phyloP scores from a whole-genome alignment of 768 basidiomycete genomes.

The Zangia roseola region DNA sequence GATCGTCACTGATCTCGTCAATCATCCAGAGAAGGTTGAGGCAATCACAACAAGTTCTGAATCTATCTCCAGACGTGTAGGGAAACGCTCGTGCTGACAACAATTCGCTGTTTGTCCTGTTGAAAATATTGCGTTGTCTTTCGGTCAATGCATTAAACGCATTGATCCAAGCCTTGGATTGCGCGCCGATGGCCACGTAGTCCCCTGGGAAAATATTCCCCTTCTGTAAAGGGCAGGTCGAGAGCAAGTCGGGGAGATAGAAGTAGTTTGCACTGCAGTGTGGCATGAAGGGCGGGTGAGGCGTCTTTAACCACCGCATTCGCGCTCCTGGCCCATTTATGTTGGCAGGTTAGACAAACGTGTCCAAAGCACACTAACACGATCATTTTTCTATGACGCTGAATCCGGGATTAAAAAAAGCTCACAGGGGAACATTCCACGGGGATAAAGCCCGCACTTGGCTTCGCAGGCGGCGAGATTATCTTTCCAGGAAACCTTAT shows the following conservation, averaged over 20 bases:
- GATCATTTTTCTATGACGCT: neutral
- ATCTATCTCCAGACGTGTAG: constrained; percentile 54
- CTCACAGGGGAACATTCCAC: constrained; percentile 1
- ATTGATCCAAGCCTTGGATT: constrained; percentile 62
- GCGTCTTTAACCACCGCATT: neutral
- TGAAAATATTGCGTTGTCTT: constrained; percentile 54
- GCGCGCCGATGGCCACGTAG: constrained; percentile 53
- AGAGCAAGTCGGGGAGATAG: constrained; percentile 56
- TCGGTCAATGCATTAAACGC: constrained; percentile 57
- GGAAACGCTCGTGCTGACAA: constrained; percentile 62
- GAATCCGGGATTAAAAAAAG: constrained; percentile 2
- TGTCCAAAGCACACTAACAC: constrained; percentile 2
- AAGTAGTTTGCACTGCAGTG: constrained; percentile 32
- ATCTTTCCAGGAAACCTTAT: neutral
- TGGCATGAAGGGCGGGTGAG: neutral
- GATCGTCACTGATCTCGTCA: constrained; percentile 70
- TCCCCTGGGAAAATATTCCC: constrained; percentile 52
- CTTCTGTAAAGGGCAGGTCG: constrained; percentile 42
- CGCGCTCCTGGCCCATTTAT: constrained; percentile 5
- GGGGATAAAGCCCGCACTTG: constrained; percentile 3
- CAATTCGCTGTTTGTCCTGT: constrained; percentile 59
- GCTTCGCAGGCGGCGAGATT: neutral
- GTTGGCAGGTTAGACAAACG: constrained; percentile 5
- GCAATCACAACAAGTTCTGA: constrained; percentile 62
- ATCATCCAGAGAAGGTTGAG: constrained; percentile 61